Evolutionary conservation across 177 flowering plant genomes (phyloP), one percentile per base, ranked within the genome.

Genomic region (Vitis hybrid): DNA sequence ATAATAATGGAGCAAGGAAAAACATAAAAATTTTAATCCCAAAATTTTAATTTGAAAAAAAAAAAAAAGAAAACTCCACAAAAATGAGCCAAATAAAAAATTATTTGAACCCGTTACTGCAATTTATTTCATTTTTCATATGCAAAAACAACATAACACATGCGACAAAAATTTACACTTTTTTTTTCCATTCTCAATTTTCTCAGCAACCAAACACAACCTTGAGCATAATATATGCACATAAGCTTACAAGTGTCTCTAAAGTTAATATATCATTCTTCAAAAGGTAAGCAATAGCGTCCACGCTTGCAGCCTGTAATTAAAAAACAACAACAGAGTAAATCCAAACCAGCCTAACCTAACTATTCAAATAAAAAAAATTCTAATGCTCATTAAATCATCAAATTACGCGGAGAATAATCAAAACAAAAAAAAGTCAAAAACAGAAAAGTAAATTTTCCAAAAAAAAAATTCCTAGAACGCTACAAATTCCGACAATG

Each of bases 251-350:
- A 87, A 95, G 60, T 59, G 64, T 65, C 79, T 81, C 88, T 6
- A 96, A 65, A 1, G 89, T 83, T 65, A 93, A 60, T 2, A 71
- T 49, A 65, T 81, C 89, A 23, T 82, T 84, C 88, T 84, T 89
- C 74, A 93, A 19, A 14, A 92, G 83, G 60, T 82, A 70, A 65
- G 81, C 83, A 74, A 93, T 76, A n/a, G 87, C 86, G 30, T 84
- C 78, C 32, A 89, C 75, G 74, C 89, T 86, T 19, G 90, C 84
- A 56, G 72, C 82, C 97, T 95, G 86, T 26, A 72, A 11, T 45
- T 39, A 15, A 70, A 51, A 48, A 60, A 66, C 23, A 12, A 26
- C 52, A 15, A 39, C 30, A 68, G 9, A 67, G 51, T 8, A 62
- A 61, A 57, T 11, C 10, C 11, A 65, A 52, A 60, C n/a, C 18